Evolutionary conservation across 768 basidiomycete species (phyloP).

Genomic region (Rhodotorula babjevae): DNA sequence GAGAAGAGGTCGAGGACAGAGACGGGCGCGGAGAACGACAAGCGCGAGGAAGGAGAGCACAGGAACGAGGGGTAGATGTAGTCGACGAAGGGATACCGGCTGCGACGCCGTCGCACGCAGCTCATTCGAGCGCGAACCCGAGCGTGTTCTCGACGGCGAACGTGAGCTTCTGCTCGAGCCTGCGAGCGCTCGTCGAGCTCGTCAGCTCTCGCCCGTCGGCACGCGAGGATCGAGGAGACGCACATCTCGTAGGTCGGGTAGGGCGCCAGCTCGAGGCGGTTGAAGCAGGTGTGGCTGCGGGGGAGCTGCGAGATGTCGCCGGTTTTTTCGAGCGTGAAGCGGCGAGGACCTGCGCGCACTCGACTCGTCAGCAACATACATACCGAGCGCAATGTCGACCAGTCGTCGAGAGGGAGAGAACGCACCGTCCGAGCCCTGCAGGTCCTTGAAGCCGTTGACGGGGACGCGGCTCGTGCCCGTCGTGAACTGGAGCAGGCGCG

Average conservation of each 20-base stretch:
- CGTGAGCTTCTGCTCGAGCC: slow-evolving; percentile 73
- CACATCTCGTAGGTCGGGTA: slow-evolving; percentile 63
- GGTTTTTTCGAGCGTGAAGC: slow-evolving; percentile 98
- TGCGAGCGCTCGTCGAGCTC: no score
- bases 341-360: slow-evolving; percentile 55
- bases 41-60: no score
- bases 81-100: no score
- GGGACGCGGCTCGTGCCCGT: slow-evolving; percentile 69
- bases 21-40: no score
- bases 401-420: background rate
- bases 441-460: slow-evolving; percentile 96
- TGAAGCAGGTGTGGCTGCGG: slow-evolving; percentile 98
- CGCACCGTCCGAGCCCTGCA: slow-evolving; percentile 91
- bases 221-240: no score
- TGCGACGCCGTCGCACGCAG: no score
- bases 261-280: slow-evolving; percentile 87
- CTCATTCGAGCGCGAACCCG: slow-evolving; percentile 21
- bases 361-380: background rate
- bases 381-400: no score
- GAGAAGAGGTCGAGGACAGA: no score
- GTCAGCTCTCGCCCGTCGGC: no score
- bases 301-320: slow-evolving; percentile 75
- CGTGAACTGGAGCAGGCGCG: slow-evolving; percentile 79
- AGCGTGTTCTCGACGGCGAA: slow-evolving; percentile 69
- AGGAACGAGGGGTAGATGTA: no score